Base-by-base conservation (phyloP, 495 filamentous ascomycete genomes). In the Apiosordaria backusii region DNA sequence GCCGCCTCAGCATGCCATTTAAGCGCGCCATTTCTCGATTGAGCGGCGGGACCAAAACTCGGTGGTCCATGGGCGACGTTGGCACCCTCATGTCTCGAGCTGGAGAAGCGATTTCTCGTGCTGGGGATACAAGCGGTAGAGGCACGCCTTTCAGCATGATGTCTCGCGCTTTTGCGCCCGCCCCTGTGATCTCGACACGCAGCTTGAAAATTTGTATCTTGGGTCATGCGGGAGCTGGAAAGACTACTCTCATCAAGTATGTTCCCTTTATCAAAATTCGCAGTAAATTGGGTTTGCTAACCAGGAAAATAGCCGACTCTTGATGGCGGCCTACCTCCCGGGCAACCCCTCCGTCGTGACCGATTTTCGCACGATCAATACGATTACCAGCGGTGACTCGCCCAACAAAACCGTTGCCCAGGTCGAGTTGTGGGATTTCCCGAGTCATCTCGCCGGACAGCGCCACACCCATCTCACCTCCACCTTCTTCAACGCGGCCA, bases 371-470 rank as follows among this genome's bases (percentile, higher is more conserved):
- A 71, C 52, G 4, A 52, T 74, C 21, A 22, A 1, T n/a, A 55
- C 64, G 29, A 57, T 65, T 6, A 7, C 55, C 50, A n/a, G 25
- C n/a, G 63, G 68, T 55, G 55, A 65, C 9, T 53, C 52, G 13
- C 10, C 35, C 35, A 0, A 15, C 10, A 7, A 15, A 2, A 45
- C 35, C 35, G 1, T 53, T 9, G 58, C 72, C 13, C 62, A 57
- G 5, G 57, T 76, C 22, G 73, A 76, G 72, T 24, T 77, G 4
- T 77, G 74, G 71, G 75, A 75, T 58, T 69, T 76, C 57, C 74
- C 73, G 3, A 73, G 73, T 7, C 55, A 45, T 1, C 23, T 67
- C 10, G 55, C 52, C 23, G 40, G 50, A 40, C 50, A 64, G 13
- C 27, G 29, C 7, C 16, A 24, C 23, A 40, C 50, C 3, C 65